Evolutionary conservation across 192 early-diverging fungal species (phyloP), one percentile per base, ranked within the genome.

Genomic region (Coemansia umbellata): DNA sequence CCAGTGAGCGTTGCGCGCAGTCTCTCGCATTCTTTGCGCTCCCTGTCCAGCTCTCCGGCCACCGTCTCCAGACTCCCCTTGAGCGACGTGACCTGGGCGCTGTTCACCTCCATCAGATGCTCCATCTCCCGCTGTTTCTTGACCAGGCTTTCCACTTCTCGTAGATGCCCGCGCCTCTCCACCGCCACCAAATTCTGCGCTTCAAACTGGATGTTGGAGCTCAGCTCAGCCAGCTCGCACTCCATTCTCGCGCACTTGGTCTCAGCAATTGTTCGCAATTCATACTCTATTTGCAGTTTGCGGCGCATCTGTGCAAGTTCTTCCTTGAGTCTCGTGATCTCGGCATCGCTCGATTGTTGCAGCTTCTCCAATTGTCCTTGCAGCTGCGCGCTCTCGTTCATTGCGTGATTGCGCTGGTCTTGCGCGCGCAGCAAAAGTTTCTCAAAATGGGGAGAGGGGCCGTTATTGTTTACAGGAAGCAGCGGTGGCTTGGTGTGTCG

Each of bases 181-280:
- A 58, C 50, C 1, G 70, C 70, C 5, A 74, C 70, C 10, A 74
- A 47, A 47, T 58, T 74, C 44, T 74, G 70, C 30, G 70, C 70
- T 55, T 74, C 70, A 14, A 54, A 53, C 47, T 74, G 70, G 43
- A 74, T 74, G 40, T 74, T 55, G 8, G 59, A 66, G 63, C 70
- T 74, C 45, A 74, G 47, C 60, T 74, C 70, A 5, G 70, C 70
- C 47, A 74, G 55, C 59, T 74, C 70, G 42, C 59, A 74, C 47
- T 74, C 70, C 70, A 74, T 74, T 13, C 50, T 31, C 42, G 64
- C 52, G 47, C 70, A 74, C 55, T 74, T 74, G 15, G 70, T 53
- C 50, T 74, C 70, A n/a, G 70, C 70, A 5, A 64, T 64, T 31
- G 70, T 66, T 33, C 70, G 70, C 55, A 74, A 52, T 47, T 74